phyloP scores from a whole-genome alignment of 345 rosid species.

The Rhizophora mangle region DNA sequence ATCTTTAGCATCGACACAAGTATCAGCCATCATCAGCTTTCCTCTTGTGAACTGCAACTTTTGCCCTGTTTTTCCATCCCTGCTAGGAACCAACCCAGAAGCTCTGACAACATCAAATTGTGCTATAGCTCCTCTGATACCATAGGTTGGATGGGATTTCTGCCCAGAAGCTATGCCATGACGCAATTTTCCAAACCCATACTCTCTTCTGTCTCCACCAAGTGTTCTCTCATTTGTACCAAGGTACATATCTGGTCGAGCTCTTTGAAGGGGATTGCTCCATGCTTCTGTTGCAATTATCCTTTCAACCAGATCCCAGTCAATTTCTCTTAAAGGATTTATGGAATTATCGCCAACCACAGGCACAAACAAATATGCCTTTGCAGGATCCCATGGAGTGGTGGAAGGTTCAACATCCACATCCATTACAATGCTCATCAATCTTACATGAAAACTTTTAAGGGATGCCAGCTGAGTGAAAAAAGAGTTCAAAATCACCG shows the following conservation, averaged over 20 bases:
- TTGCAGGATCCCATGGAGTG: constrained; percentile 99
- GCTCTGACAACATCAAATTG: constrained; percentile 89
- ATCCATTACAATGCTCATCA: constrained; percentile 98
- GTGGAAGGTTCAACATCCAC: constrained; percentile 99
- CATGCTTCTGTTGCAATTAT: constrained; percentile 61
- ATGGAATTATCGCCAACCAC: constrained; percentile 59
- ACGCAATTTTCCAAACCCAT: constrained; percentile 94
- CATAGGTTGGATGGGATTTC: constrained; percentile 96
- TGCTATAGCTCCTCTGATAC: constrained; percentile 97
- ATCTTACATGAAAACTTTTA: constrained; percentile 85
- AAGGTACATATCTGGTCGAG: constrained; percentile 96
- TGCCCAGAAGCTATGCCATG: constrained; percentile 80
- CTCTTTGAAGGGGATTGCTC: constrained; percentile 96
- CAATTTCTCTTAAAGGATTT: constrained; percentile 72
- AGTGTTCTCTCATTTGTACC: constrained; percentile 98
- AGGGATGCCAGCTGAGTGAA: constrained; percentile 85
- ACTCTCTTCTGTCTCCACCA: constrained; percentile 98
- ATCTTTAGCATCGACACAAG: constrained; percentile 44
- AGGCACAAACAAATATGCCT: constrained; percentile 97
- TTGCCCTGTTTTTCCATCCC: constrained; percentile 46
- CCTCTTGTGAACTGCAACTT: constrained; percentile 41
- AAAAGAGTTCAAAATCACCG: constrained; percentile 3
- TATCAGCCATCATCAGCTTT: constrained; percentile 86
- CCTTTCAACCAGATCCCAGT: constrained; percentile 75
- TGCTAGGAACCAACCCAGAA: constrained; percentile 73